Base-by-base conservation (phyloP, 2,329 filamentous ascomycete species). In the Thielaviopsis ethacetica region DNA sequence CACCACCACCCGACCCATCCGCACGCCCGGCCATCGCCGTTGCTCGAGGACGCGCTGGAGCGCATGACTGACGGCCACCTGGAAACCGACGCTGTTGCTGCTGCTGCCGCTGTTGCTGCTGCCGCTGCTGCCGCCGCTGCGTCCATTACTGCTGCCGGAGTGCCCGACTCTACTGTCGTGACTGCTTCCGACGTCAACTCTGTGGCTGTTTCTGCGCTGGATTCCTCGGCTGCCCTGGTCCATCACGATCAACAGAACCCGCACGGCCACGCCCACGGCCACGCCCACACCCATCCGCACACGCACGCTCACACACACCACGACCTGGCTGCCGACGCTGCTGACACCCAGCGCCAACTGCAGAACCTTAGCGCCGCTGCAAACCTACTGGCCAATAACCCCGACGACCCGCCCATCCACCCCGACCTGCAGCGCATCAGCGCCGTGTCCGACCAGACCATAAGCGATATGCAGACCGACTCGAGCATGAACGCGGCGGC, bases 351-450 rank as follows among this genome's bases (percentile, higher is more conserved):
- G 34, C 54, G 59, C 38, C 60, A 63, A 30, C 53, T 61, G 53
- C 61, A 61, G 56, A 60, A 61, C 56, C 58, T 59, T 22, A 64
- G 60, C 53, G 61, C 65, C 7, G 65, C 67, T 41, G 67, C 67
- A 52, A 67, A 61, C 63, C 67, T 69, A 15, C 63, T 70, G 21
- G 65, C 66, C 61, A 68, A 68, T 65, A 66, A 66, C 54, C 64
- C 65, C 30, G 61, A 62, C 54, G 64, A 66, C 58, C 61, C 62
- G 41, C 62, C 62, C 57, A 62, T 66, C 54, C 65, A 66, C 50
- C 64, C 65, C 53, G 65, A 64, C 52, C 63, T 66, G 9, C 65
- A 66, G 38, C 60, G 67, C 62, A 56, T 68, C 63, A 47, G 65
- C 54, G 50, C 59, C 27, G 56, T 59, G 17, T 59, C 56, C 50